A percentile compares a stretch with the other conserved stretches of the same genome.
These are phyloP conservation scores for Fusarium sp. DNA, from an alignment of 2,329 filamentous ascomycete genomes.

Conservation along the genomic window DNA sequence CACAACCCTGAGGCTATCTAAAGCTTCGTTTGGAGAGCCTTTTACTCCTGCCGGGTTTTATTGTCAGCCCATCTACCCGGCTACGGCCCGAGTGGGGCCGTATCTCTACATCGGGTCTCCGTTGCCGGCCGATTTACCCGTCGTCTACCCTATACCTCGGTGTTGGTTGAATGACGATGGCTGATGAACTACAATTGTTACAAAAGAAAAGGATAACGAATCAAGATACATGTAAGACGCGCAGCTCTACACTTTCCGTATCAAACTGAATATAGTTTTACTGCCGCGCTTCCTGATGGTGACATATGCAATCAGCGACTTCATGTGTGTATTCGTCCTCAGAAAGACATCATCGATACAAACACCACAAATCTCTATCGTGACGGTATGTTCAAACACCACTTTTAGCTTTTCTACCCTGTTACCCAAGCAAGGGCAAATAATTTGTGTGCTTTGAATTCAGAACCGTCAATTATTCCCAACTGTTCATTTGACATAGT, in stretches of 20 bases:
- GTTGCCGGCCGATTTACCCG: not conserved
- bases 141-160: not conserved
- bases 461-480: not conserved
- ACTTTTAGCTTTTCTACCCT: not conserved
- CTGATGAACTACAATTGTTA: not conserved
- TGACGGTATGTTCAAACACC: not conserved
- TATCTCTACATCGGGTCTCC: not conserved
- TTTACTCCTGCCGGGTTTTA: not conserved
- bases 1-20: too few species aligned
- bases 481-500: not conserved
- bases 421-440: not conserved
- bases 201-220: not conserved
- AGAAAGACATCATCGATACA: not conserved
- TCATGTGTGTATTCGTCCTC: not conserved
- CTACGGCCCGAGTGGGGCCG: conserved; percentile 6
- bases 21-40: not conserved
- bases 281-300: too few species aligned
- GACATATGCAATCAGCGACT: fast-evolving
- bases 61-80: not conserved
- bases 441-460: too few species aligned
- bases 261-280: not conserved
- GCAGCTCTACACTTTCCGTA: not conserved
- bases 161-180: not conserved
- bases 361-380: not conserved
- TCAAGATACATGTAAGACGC: too few species aligned